Conservation (phyloP, 1,284 basidiomycete genomes). For the Sutorius eximius region DNA sequence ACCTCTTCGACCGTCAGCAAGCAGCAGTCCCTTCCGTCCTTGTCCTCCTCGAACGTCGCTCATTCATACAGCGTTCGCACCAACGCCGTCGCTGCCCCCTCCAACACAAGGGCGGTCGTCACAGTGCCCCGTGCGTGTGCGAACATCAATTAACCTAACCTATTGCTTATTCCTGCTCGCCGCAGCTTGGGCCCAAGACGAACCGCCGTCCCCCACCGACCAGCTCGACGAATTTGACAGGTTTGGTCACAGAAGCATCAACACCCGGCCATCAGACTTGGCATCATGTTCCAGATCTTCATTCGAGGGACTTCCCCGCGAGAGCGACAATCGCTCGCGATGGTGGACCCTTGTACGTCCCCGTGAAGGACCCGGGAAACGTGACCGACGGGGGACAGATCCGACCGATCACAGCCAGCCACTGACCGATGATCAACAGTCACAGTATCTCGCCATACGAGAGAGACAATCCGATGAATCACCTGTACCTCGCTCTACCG, state of each 20-base stretch:
- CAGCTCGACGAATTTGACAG: conserved; percentile 36
- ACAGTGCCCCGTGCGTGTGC: conserved; percentile 64
- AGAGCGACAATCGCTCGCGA: conserved; percentile 43
- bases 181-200: conserved; percentile 78
- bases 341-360: conserved; percentile 71
- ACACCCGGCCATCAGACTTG: conserved; percentile 49
- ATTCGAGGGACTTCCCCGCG: conserved; percentile 35
- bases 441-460: conserved; percentile 24
- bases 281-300: conserved; percentile 52
- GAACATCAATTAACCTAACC: neutral
- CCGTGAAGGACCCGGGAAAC: conserved; percentile 27
- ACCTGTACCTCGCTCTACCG: conserved; percentile 30
- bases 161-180: conserved; percentile 11
- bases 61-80: conserved; percentile 36
- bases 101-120: conserved; percentile 53
- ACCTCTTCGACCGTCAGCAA: conserved; percentile 14
- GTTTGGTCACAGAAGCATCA: conserved; percentile 26
- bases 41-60: conserved; percentile 17
- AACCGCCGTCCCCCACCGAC: conserved; percentile 72
- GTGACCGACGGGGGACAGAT: conserved; percentile 23
- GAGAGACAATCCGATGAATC: conserved; percentile 23
- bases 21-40: conserved; percentile 22
- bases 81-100: conserved; percentile 37
- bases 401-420: conserved; percentile 25
- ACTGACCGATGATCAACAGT: conserved; percentile 27